Evolutionary conservation across 2,329 filamentous ascomycete genomes (phyloP).

Genomic region (Neofusicoccum parvum): DNA sequence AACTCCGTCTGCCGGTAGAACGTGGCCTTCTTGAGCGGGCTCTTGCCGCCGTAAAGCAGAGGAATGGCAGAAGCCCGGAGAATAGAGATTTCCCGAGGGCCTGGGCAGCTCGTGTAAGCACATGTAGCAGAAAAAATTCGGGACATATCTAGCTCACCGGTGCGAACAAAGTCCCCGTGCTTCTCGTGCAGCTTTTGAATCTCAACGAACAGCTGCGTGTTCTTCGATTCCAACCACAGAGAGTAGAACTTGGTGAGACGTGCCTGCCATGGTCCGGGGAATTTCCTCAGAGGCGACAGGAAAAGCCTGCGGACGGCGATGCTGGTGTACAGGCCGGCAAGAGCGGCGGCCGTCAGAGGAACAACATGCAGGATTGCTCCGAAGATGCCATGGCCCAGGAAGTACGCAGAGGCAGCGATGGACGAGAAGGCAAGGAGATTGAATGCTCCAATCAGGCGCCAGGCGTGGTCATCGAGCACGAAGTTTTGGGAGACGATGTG

Average conservation of each 20-base stretch:
- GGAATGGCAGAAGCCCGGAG: slow-evolving; percentile 30
- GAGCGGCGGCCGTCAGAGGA: not conserved
- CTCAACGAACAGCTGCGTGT: slow-evolving; percentile 18
- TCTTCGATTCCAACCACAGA: not conserved
- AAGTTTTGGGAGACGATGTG: not conserved
- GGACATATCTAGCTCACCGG: slow-evolving; percentile 20
- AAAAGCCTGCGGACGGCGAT: slow-evolving; percentile 43
- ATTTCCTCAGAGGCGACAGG: slow-evolving; percentile 42
- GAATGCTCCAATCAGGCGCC: slow-evolving; percentile 4
- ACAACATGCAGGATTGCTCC: not conserved
- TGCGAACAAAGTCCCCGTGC: slow-evolving; percentile 22
- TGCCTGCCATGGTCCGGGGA: slow-evolving; percentile 17
- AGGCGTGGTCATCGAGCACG: slow-evolving; percentile 1
- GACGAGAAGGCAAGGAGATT: not conserved
- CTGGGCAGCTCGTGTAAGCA: not conserved
- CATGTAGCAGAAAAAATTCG: not conserved
- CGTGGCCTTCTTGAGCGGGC: slow-evolving; percentile 34
- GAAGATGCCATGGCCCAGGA: not conserved
- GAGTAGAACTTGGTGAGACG: slow-evolving; percentile 15
- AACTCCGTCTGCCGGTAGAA: slow-evolving; percentile 29
- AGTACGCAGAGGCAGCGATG: not conserved
- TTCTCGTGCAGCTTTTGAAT: not conserved
- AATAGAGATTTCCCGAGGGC: slow-evolving; percentile 31
- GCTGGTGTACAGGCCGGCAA: slow-evolving; percentile 30
- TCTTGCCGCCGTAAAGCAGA: slow-evolving; percentile 34